Percentiles rank a stretch among this genome's conserved stretches.
Evolutionary conservation across 2,329 filamentous ascomycete species (phyloP).

Genomic region (Bipolaris zeicola): DNA sequence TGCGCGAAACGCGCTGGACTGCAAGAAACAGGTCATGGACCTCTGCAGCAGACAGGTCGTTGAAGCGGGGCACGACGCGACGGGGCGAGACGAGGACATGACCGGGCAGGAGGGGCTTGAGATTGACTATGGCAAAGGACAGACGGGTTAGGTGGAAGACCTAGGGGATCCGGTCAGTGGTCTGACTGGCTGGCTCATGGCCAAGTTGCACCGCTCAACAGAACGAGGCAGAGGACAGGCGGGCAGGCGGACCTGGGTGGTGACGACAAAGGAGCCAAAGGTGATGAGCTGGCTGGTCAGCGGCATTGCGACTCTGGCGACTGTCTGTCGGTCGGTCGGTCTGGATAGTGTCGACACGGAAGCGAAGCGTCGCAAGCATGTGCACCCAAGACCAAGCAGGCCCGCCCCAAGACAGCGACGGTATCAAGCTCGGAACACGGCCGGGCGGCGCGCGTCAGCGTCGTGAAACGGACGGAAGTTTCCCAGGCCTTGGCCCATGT

Average conservation of each 20-base stretch:
- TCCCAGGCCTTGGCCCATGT: constrained; percentile 8
- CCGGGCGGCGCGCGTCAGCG: constrained; percentile 7
- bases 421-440: constrained; percentile 6
- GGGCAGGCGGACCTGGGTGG: constrained; percentile 47
- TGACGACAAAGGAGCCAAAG: constrained; percentile 54
- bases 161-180: constrained; percentile 52
- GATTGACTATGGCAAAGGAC: constrained; percentile 89
- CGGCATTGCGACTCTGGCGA: constrained; percentile 32
- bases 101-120: constrained; percentile 90
- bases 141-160: constrained; percentile 83
- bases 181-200: neutral
- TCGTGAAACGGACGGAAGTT: constrained; percentile 17
- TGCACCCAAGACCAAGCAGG: constrained; percentile 8
- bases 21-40: constrained; percentile 86
- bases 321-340: neutral
- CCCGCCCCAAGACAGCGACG: constrained; percentile 2
- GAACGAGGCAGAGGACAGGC: neutral
- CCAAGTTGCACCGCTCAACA: neutral
- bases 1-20: constrained; percentile 79
- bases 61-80: constrained; percentile 70
- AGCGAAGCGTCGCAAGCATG: constrained; percentile 10
- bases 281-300: constrained; percentile 50
- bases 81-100: constrained; percentile 90
- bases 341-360: neutral
- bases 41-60: constrained; percentile 73